Base-by-base conservation (phyloP, 2,329 filamentous ascomycete genomes). In the Colletotrichum tropicale region DNA sequence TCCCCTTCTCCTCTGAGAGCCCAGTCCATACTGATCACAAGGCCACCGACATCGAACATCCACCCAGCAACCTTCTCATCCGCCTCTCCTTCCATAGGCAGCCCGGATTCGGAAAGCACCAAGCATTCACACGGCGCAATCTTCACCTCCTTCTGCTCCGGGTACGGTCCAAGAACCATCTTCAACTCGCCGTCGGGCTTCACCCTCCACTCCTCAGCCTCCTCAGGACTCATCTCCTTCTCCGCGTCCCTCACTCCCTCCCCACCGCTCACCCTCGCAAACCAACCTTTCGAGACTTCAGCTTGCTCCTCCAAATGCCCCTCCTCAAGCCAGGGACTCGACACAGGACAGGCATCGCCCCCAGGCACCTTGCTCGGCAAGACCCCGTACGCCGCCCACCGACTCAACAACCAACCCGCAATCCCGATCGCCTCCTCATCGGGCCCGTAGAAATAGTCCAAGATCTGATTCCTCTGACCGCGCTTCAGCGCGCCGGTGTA, bases 11-110 rank as follows among this genome's bases (percentile, higher is more conserved):
- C 79, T 3, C 82, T 78, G 3, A 88, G 87, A 2, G 87, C 88
- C 91, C 91, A 92, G 62, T 86, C 87, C 81, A 92, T 87, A 30
- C 86, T 84, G 6, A 89, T 81, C 6, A 90, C 86, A 16, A 91
- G 85, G 66, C 90, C 90, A 13, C 89, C 90, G 0, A 87, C 84
- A 74, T 92, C 88, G 16, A 92, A 79, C 77, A 91, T 83, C 89
- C 89, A 91, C 6, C 89, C 89, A 81, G 77, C 85, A 77, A 78
- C 79, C 32, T 77, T 66, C n/a, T 80, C 81, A 36, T 76, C 70
- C 13, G 78, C 73, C 8, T 74, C 65, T 3, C 78, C 75, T 7
- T 81, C 77, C 24, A 83, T 77, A 1, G 83, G 81, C 10, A 85
- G 62, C 0, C 84, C 83, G 0, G 78, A 78, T 9, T 84, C 79